These are phyloP conservation scores for Sugiyamaella grinbergsii DNA, from an alignment of 1,139 yeast species.

Conservation along the genomic window DNA sequence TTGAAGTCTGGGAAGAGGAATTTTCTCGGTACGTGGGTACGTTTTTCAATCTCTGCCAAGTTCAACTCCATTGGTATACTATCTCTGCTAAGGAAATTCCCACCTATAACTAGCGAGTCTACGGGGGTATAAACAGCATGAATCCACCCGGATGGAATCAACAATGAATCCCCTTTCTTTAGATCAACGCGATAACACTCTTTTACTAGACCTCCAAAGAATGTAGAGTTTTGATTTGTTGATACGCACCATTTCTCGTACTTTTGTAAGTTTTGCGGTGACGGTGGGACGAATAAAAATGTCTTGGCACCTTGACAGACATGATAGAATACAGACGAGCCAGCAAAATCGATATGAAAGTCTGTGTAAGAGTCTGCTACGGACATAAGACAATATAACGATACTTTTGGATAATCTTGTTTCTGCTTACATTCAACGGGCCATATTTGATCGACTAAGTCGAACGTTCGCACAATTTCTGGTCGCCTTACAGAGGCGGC, in stretches of 20 bases:
- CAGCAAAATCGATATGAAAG: conserved; percentile 90
- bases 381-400: conserved; percentile 86
- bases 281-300: conserved; percentile 80
- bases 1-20: conserved; percentile 80
- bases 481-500: conserved; percentile 64
- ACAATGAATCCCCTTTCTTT: conserved; percentile 68
- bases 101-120: conserved; percentile 84
- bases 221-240: conserved; percentile 61
- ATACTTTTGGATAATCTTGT: conserved; percentile 57
- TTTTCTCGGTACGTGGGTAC: conserved; percentile 71
- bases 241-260: conserved; percentile 76
- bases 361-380: conserved; percentile 81
- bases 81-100: conserved; percentile 72
- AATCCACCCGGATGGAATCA: conserved; percentile 92
- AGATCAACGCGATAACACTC: conserved; percentile 64
- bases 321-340: conserved; percentile 88
- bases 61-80: conserved; percentile 64
- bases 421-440: conserved; percentile 38
- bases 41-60: conserved; percentile 62
- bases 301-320: conserved; percentile 71
- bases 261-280: conserved; percentile 56
- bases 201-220: conserved; percentile 61
- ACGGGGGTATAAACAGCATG: conserved; percentile 85
- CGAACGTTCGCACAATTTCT: conserved; percentile 62
- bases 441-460: conserved; percentile 74